Evolutionary conservation across 768 basidiomycete species (phyloP), one percentile per base, ranked within the genome.

Genomic region (Clitopilus hobsonii): DNA sequence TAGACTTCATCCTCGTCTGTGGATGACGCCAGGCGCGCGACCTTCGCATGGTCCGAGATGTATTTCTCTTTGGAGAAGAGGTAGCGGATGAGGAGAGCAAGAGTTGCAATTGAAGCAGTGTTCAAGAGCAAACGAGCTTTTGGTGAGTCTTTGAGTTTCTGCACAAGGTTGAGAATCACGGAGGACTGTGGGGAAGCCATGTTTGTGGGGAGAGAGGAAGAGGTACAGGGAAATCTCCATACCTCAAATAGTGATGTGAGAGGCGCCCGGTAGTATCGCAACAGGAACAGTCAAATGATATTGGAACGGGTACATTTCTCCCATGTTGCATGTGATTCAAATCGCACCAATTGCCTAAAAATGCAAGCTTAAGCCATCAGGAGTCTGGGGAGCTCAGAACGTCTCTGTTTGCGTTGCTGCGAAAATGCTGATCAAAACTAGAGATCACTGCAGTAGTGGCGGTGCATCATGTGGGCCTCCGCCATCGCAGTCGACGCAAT

Each of bases 11-110:
- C 55, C 11, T 48, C 49, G 20, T 50, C 56, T 18, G 25, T 59
- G 8, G 48, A 54, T 5, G 47, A 32, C 22, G 55, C 38, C 14
- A 51, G 53, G 38, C 53, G 41, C 6, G 69, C 70, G 13, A 69
- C 58, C 6, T 58, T 54, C 13, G 63, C 55, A 16, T 69, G 60
- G 45, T 69, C 54, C 11, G 64, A 58, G 13, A 69, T 58, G 49
- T 69, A 70, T 38, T 57, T 62, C 7, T 55, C 41, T 23, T 56
- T 62, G n/a, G 49, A 47, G 23, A 62, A 58, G 24, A 62, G 38
- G 38, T 66, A 60, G 22, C 59, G 65, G 30, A 71, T 53, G 20
- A 69, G 27, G 45, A 69, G 54, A 27, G 53, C 55, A 38, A 71
- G 55, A 11, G 64, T 64, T 22, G 57, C 61, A 50, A 65, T n/a